phyloP scores from a whole-genome alignment of 352 stramenopile genomes.

The Hyaloperonospora brassicae region DNA sequence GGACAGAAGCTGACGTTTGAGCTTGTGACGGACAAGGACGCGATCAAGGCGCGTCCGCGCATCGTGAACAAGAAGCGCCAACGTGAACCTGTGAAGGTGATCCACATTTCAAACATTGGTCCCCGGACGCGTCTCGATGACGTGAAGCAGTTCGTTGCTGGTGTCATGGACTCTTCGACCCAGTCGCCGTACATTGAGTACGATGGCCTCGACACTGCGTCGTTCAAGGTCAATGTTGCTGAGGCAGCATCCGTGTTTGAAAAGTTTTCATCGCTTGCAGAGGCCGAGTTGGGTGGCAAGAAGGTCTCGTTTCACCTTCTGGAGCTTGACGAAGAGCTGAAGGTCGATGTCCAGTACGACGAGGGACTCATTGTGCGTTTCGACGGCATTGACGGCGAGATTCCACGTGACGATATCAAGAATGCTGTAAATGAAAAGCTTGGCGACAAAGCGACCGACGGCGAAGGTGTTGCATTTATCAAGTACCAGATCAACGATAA shows the following conservation, averaged over 20 bases:
- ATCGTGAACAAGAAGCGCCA: constrained; percentile 65
- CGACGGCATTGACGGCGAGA: constrained; percentile 59
- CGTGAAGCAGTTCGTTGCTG: constrained; percentile 75
- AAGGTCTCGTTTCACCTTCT: constrained; percentile 75
- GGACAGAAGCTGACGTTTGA: constrained; percentile 61
- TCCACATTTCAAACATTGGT: constrained; percentile 79
- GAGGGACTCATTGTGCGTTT: constrained; percentile 83
- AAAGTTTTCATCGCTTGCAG: constrained; percentile 53
- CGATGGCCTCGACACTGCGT: constrained; percentile 65
- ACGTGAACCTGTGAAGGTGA: constrained; percentile 62
- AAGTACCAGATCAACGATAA: constrained; percentile 78
- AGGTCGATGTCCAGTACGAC: constrained; percentile 77
- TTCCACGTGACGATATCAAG: constrained; percentile 85
- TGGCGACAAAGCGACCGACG: constrained; percentile 51
- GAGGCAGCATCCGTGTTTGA: constrained; percentile 56
- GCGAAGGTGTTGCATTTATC: constrained; percentile 71
- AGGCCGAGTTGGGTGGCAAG: constrained; percentile 57
- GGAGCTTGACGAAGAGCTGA: constrained; percentile 53
- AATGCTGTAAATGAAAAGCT: constrained; percentile 78
- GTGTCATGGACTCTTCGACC: constrained; percentile 34
- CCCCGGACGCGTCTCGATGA: constrained; percentile 63
- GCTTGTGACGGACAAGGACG: constrained; percentile 61
- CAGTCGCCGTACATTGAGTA: constrained; percentile 77
- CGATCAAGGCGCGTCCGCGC: constrained; percentile 65
- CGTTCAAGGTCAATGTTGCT: constrained; percentile 49